A percentile compares a stretch with the other conserved stretches of the same genome.
Conservation (phyloP, 441 rosid species). For the Geranium incanum region DNA sequence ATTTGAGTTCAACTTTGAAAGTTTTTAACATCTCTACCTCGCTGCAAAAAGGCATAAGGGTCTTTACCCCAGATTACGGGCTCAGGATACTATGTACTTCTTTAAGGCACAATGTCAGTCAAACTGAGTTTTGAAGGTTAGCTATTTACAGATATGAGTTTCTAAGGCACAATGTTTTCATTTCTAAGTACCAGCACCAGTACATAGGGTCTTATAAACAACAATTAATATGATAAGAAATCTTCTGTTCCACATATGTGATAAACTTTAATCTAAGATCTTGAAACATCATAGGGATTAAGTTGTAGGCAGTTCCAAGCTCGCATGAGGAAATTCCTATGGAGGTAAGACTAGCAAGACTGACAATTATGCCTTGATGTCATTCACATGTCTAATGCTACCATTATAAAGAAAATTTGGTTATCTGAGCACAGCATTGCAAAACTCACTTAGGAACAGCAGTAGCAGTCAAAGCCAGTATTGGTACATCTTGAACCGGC, state of each 20-base stretch:
- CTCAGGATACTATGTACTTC: background rate
- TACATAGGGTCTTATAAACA: too few relatives aligned
- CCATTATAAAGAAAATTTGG: constrained; percentile 5
- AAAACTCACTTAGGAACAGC: constrained; percentile 83
- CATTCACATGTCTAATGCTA: constrained; percentile 4
- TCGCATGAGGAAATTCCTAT: too few relatives aligned
- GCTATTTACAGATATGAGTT: too few relatives aligned
- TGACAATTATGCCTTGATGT: constrained; percentile 2
- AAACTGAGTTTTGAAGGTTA: too few relatives aligned
- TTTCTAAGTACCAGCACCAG: too few relatives aligned
- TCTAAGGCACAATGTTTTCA: too few relatives aligned
- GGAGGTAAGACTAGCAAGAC: background rate
- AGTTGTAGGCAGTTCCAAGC: too few relatives aligned
- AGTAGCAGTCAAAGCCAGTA: constrained; percentile 87
- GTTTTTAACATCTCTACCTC: background rate
- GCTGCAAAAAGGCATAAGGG: background rate
- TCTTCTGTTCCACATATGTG: too few relatives aligned
- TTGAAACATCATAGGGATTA: too few relatives aligned
- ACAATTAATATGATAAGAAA: too few relatives aligned
- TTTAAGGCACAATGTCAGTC: background rate
- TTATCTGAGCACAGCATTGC: constrained; percentile 8
- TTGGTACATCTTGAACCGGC: constrained; percentile 57
- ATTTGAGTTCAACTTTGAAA: background rate
- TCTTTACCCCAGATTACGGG: background rate
- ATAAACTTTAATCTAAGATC: too few relatives aligned